Evolutionary conservation across 2,329 filamentous ascomycete species (phyloP), one percentile per base, ranked within the genome.

Genomic region (Diaporthe vaccinii): DNA sequence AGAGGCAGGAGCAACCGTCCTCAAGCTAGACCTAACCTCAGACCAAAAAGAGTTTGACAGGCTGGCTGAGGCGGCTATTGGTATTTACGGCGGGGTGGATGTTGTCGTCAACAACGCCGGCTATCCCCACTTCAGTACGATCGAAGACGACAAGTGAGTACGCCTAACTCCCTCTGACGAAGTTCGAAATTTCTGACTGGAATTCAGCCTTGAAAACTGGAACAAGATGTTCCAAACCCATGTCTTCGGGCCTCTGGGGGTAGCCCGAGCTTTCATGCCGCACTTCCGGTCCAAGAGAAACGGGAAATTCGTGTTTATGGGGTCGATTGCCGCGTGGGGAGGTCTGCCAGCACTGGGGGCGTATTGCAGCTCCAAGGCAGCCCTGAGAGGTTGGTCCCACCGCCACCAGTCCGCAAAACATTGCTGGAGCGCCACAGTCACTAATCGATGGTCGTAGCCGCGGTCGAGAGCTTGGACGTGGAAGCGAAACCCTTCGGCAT

Each of bases 51-150:
- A 55, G 25, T 55, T 55, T 31, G 1, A 55, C 53, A 31, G 2
- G 22, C 53, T 55, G 53, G 53, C 53, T 2, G 53, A 55, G 53
- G 20, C 53, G 15, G 53, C 53, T 55, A 55, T 55, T 55, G 53
- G 53, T 31, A 55, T 55, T 8, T 17, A 55, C 12, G 53, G 53
- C 10, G 53, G 76, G 14, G 79, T 84, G 25, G 83, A 84, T 53
- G 80, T 84, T 20, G 75, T 84, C 1, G 79, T 84, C 1, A 84
- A 84, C 75, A 84, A 84, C 75, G 83, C 83, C 0, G 80, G 78
- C 0, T 81, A 81, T 62, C 44, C 53, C 20, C 53, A 55, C 53
- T 55, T 55, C 6, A 17, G 53, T 31, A 55, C 53, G 4, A 55
- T 55, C 17, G 53, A 55, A 22, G 53, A 55, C 25, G 53, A 55